These are phyloP conservation scores for Fraxinus xanthoxyloides DNA, from an alignment of 305 asterid genomes.

Conservation along the genomic window DNA sequence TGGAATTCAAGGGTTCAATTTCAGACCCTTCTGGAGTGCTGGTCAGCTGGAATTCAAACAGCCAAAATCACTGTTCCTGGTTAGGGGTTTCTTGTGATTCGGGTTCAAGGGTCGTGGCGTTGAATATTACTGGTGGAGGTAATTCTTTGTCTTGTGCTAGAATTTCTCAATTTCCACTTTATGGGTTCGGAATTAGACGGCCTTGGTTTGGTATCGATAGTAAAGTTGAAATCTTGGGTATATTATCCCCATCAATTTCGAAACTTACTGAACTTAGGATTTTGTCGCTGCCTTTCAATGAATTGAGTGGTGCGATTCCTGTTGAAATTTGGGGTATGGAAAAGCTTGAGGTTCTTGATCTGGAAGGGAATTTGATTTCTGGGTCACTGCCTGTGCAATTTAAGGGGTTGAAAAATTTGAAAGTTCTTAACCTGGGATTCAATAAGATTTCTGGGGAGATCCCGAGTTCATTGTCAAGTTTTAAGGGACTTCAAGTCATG, in stretches of 20 bases:
- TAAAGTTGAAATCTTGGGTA: slow-evolving; percentile 47
- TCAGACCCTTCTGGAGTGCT: slow-evolving; percentile 62
- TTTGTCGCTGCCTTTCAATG: slow-evolving; percentile 73
- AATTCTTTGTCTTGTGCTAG: slow-evolving; percentile 64
- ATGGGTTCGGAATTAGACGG: slow-evolving; percentile 75
- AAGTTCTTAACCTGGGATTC: slow-evolving; percentile 72
- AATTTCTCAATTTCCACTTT: slow-evolving; percentile 66
- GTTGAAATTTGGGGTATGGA: slow-evolving; percentile 66
- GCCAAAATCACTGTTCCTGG: slow-evolving; percentile 68
- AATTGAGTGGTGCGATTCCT: slow-evolving; percentile 64
- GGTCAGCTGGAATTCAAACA: slow-evolving; percentile 50
- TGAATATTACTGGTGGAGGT: slow-evolving; percentile 68
- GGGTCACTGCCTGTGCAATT: slow-evolving; percentile 51
- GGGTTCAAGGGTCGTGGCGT: slow-evolving; percentile 56
- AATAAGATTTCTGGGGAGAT: slow-evolving; percentile 55
- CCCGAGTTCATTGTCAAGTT: slow-evolving; percentile 53
- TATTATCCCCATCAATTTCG: slow-evolving; percentile 47
- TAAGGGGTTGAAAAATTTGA: slow-evolving; percentile 58
- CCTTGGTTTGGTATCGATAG: slow-evolving; percentile 38
- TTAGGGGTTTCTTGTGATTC: slow-evolving; percentile 66
- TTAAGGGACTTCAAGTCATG: slow-evolving; percentile 40
- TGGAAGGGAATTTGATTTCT: slow-evolving; percentile 66
- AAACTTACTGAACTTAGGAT: slow-evolving; percentile 60
- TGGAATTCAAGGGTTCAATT: slow-evolving; percentile 67
- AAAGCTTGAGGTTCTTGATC: slow-evolving; percentile 84